phyloP scores from a whole-genome alignment of 2,329 filamentous ascomycete genomes.

The Tolypocladium tropicale region DNA sequence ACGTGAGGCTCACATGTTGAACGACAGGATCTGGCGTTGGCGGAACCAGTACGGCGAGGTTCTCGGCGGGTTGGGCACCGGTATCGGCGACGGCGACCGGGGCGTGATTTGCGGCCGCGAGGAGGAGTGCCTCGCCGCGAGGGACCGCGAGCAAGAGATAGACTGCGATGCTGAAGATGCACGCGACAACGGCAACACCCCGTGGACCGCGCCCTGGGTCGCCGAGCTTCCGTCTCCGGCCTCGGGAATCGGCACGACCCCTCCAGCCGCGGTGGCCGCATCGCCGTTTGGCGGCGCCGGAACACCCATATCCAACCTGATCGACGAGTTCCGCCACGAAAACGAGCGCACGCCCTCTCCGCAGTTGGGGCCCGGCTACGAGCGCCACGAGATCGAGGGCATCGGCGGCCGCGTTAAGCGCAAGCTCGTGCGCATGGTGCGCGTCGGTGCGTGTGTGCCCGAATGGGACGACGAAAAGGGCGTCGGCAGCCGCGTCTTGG shows the following conservation, averaged over 20 bases:
- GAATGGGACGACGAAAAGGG: slow-evolving; percentile 74
- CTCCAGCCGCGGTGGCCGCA: slow-evolving; percentile 5
- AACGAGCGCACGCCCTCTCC: slow-evolving; percentile 34
- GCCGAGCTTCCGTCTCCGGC: slow-evolving; percentile 10
- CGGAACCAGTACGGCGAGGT: slow-evolving; percentile 74
- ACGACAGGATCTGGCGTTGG: slow-evolving; percentile 71
- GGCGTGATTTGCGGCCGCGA: slow-evolving; percentile 83
- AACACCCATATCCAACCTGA: slow-evolving; percentile 13
- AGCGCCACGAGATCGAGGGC: slow-evolving; percentile 80
- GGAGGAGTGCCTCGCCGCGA: slow-evolving; percentile 61
- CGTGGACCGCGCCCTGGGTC: slow-evolving; percentile 6
- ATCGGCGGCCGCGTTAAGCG: slow-evolving; percentile 82
- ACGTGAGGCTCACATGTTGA: not conserved
- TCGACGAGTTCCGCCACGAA: slow-evolving; percentile 21
- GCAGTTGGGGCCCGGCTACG: slow-evolving; percentile 61
- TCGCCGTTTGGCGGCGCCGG: slow-evolving; percentile 6
- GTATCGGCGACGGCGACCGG: slow-evolving; percentile 79
- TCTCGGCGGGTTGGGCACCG: slow-evolving; percentile 70
- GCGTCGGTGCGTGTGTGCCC: slow-evolving; percentile 73
- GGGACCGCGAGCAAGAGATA: slow-evolving; percentile 71
- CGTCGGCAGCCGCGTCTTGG: slow-evolving; percentile 50
- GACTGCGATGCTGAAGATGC: slow-evolving; percentile 77
- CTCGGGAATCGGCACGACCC: slow-evolving; percentile 7
- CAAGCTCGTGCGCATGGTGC: slow-evolving; percentile 73
- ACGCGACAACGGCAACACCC: slow-evolving; percentile 27